phyloP scores from a whole-genome alignment of 441 rosid species.

The Macaranga tanarius region DNA sequence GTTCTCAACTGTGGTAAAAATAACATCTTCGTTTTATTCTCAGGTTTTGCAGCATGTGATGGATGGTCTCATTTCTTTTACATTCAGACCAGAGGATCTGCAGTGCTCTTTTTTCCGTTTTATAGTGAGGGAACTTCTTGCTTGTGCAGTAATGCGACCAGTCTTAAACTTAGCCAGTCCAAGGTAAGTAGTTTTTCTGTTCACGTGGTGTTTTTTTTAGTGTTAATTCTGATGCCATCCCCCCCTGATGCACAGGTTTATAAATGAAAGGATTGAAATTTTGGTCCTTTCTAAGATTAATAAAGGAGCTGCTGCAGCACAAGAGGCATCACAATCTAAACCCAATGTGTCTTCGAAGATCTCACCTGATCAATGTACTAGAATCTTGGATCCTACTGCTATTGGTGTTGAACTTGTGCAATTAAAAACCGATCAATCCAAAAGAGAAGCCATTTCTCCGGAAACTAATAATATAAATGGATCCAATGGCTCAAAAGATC shows the following conservation, averaged over 20 bases:
- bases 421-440: conserved; percentile 61
- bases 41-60: conserved; percentile 94
- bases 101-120: conserved; percentile 80
- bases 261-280: conserved; percentile 91
- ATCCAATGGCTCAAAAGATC: conserved; percentile 64
- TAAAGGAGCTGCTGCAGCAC: conserved; percentile 43
- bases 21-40: conserved; percentile 29
- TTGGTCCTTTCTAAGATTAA: conserved; percentile 65
- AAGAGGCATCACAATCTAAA: conserved; percentile 55
- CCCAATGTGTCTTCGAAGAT: conserved; percentile 61
- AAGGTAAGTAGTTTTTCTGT: conserved; percentile 47
- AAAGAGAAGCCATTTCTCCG: conserved; percentile 33
- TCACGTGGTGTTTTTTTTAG: conserved; percentile 15
- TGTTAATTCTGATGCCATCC: conserved; percentile 21
- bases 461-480: conserved; percentile 44
- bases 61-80: conserved; percentile 78
- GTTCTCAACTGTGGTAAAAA: conserved; percentile 11
- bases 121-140: conserved; percentile 87
- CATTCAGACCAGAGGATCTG: conserved; percentile 86
- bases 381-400: conserved; percentile 73
- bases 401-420: conserved; percentile 96
- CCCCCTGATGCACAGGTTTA: conserved; percentile 53
- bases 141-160: conserved; percentile 94
- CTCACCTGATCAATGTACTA: conserved; percentile 74
- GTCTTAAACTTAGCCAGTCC: conserved; percentile 88